phyloP scores from a whole-genome alignment of 257 asterid genomes.

The Nicotiana tabacum region DNA sequence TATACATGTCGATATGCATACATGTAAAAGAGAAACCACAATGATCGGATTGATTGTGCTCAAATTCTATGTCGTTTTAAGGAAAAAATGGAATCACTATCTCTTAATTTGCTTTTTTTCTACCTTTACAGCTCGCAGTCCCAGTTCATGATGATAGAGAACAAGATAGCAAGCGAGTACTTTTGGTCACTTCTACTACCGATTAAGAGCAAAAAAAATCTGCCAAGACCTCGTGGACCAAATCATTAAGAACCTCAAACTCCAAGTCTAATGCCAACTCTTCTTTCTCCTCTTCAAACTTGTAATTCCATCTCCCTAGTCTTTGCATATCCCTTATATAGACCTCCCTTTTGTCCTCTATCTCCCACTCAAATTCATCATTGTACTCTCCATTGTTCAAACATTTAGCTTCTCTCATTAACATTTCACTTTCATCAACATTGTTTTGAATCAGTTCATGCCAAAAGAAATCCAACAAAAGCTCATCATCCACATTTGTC shows the following conservation, averaged over 20 bases:
- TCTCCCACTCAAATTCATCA: conserved; percentile 46
- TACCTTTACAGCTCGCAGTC: neutral
- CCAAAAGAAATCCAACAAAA: neutral
- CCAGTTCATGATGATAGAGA: neutral
- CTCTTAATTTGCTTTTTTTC: neutral
- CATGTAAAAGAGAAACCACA: neutral
- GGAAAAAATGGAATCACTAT: neutral
- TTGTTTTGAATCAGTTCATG: neutral
- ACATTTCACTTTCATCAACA: neutral
- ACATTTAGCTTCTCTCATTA: conserved; percentile 21
- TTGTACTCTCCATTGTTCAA: conserved; percentile 35
- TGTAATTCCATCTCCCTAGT: conserved; percentile 32
- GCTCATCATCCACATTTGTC: neutral
- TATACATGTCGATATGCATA: neutral
- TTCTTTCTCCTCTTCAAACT: conserved; percentile 36
- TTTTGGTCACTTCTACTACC: neutral
- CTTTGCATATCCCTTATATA: conserved; percentile 53
- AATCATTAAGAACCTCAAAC: conserved; percentile 28
- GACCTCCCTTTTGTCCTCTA: conserved; percentile 30
- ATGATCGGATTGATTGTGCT: neutral
- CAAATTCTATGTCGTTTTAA: neutral
- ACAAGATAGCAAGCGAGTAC: neutral
- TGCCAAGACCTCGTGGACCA: conserved; percentile 34
- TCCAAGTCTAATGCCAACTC: conserved; percentile 40
- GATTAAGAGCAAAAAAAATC: neutral